Evolutionary conservation across 176 grass and related monocot genomes (phyloP), one percentile per base, ranked within the genome.

Genomic region (Avena sativa): DNA sequence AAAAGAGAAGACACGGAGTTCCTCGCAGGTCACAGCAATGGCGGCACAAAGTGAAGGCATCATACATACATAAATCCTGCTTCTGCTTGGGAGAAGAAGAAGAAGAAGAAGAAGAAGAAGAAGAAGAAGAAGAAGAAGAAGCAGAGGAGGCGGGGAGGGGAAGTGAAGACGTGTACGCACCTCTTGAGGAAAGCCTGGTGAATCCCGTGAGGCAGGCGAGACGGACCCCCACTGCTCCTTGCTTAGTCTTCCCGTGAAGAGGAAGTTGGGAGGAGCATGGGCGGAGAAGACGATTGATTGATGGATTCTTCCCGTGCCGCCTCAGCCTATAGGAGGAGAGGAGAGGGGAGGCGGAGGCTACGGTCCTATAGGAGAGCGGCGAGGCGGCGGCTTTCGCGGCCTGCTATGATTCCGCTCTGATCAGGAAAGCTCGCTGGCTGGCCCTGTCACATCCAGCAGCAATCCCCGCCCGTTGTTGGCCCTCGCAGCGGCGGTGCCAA

Each of bases 381-480:
- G 14, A 38, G 73, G 13, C 2, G 72, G 47, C 72, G 72, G 57
- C 66, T 72, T 60, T 9, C 17, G 47, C 81, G 14, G 60, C 26
- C 58, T 57, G 55, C 55, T 19, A 6, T 20, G 55, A 17, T 57
- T 48, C 17, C 6, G 48, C 86, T 64, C 19, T 70, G 28, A 77
- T 30, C 84, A 48, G 26, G 47, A 10, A 46, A 38, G 9, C 38
- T 74, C 16, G 68, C 17, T 52, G 12, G 70, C 17, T 52, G 12
- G 70, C 17, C 47, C 66, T 68, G 83, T 76, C 88, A 64, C 83
- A 28, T 69, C 78, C 40, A 7, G 40, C 83, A 75, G 12, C 69
- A 81, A 60, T 86, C 38, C 40, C 40, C 47, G 75, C 75, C 65
- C 74, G 84, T 83, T 83, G 74, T 83, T 84, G 74, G 80, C 63